A percentile compares a stretch with the other conserved stretches of the same genome.
Conservation (phyloP, 352 stramenopile species). For the Elongisporangium anandrum region DNA sequence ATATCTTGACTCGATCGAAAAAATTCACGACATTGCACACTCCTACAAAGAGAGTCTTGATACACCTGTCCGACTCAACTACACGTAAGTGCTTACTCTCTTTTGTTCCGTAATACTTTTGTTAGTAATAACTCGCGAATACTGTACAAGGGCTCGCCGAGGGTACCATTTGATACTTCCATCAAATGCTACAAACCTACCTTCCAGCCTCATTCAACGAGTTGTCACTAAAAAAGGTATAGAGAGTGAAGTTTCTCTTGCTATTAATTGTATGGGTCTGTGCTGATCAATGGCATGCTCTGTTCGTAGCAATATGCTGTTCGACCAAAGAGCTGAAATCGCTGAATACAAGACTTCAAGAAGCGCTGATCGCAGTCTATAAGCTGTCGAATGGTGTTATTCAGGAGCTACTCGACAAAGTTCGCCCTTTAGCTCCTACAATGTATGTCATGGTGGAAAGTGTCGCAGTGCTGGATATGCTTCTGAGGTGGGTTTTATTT, state of each 20-base stretch:
- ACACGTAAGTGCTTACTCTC: slow-evolving; percentile 49
- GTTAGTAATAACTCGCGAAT: background rate
- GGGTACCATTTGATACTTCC: slow-evolving; percentile 74
- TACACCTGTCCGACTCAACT: slow-evolving; percentile 66
- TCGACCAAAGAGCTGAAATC: slow-evolving; percentile 86
- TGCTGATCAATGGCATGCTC: slow-evolving; percentile 2
- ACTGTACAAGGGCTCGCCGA: slow-evolving; percentile 28
- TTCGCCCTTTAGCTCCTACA: slow-evolving; percentile 59
- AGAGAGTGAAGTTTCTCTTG: background rate
- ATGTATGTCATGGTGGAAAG: slow-evolving; percentile 89
- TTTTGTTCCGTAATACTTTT: slow-evolving; percentile 1
- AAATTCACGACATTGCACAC: slow-evolving; percentile 73
- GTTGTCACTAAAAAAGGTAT: slow-evolving; percentile 61
- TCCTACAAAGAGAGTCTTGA: slow-evolving; percentile 67
- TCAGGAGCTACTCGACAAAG: slow-evolving; percentile 75
- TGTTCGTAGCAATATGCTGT: slow-evolving; percentile 64
- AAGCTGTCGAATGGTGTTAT: slow-evolving; percentile 87
- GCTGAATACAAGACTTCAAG: slow-evolving; percentile 76
- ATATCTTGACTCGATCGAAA: slow-evolving; percentile 81
- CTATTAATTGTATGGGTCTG: background rate
- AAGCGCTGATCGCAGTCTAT: slow-evolving; percentile 83
- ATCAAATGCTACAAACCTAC: slow-evolving; percentile 48
- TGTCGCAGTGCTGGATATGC: slow-evolving; percentile 89
- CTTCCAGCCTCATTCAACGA: slow-evolving; percentile 57
- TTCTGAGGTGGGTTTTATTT: slow-evolving; percentile 56